phyloP scores from a whole-genome alignment of 805 yeast genomes.

The Huiozyma naganishii region DNA sequence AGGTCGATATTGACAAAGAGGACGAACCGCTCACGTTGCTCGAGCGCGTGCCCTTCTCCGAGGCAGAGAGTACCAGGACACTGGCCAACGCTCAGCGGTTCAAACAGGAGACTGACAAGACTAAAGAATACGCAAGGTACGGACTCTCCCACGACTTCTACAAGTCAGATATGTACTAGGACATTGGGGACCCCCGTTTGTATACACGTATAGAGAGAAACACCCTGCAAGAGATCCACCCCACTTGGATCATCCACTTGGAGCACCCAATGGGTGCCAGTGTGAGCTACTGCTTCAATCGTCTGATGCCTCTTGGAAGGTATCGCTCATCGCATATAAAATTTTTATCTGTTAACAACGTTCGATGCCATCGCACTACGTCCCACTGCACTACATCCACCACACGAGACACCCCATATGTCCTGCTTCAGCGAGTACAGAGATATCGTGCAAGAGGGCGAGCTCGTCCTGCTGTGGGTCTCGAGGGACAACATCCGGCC shows the following conservation, averaged over 20 bases:
- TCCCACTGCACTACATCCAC: neutral
- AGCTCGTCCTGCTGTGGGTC: conserved; percentile 76
- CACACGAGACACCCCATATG: neutral
- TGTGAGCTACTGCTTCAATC: neutral
- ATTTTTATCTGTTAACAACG: neutral
- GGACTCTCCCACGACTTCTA: conserved; percentile 51
- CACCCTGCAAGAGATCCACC: too few species aligned
- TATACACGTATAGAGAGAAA: too few species aligned
- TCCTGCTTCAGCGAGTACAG: conserved; percentile 44
- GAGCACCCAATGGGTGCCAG: neutral
- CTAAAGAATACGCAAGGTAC: conserved; percentile 38
- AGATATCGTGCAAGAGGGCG: conserved; percentile 70
- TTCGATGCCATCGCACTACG: conserved; percentile 1
- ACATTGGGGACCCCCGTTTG: neutral
- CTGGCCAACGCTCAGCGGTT: conserved; percentile 26
- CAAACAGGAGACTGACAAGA: conserved; percentile 34
- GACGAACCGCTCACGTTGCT: conserved; percentile 52
- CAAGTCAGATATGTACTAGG: conserved; percentile 42
- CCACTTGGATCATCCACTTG: too few species aligned
- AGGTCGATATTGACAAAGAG: conserved; percentile 79
- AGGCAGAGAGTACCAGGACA: conserved; percentile 41
- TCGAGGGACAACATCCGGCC: conserved; percentile 76
- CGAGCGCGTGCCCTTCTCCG: conserved; percentile 48
- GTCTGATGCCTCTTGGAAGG: too few species aligned
- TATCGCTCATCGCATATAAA: too few species aligned